phyloP scores from a whole-genome alignment of 2,329 filamentous ascomycete species.

The Talaromyces sp. region DNA sequence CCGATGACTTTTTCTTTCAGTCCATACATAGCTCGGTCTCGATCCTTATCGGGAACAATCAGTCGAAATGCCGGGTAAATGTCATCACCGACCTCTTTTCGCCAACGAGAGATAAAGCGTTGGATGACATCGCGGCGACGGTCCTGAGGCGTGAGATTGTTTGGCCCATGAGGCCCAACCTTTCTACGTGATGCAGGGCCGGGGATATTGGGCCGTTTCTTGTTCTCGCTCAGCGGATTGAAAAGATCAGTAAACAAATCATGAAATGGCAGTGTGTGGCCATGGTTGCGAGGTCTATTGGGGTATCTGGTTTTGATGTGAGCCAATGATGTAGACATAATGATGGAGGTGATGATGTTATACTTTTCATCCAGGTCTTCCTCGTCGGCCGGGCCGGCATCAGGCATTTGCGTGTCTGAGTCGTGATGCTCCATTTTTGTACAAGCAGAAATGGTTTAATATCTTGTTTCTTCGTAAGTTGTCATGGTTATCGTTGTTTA shows the following conservation, averaged over 20 bases:
- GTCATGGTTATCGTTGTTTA: not conserved
- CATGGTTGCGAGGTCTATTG: conserved; percentile 73
- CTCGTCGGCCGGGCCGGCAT: conserved; percentile 18
- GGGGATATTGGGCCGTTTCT: conserved; percentile 58
- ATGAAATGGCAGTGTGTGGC: conserved; percentile 74
- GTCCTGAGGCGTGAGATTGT: conserved; percentile 66
- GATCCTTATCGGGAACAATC: conserved; percentile 87
- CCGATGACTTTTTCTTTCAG: conserved; percentile 89
- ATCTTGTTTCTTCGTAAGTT: not conserved
- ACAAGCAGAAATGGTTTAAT: not conserved
- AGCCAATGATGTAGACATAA: not conserved
- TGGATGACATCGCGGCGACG: conserved; percentile 74
- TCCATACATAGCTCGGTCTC: conserved; percentile 86
- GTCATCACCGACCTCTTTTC: conserved; percentile 80
- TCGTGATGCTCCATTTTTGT: conserved; percentile 2
- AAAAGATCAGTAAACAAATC: conserved; percentile 73
- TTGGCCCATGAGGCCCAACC: conserved; percentile 51
- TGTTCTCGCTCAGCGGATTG: conserved; percentile 72
- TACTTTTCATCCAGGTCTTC: conserved; percentile 48
- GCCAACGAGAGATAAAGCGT: conserved; percentile 80
- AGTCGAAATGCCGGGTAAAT: conserved; percentile 89
- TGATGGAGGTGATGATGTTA: not conserved
- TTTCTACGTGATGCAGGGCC: conserved; percentile 44
- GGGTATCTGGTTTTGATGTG: conserved; percentile 56
- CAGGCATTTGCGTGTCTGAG: conserved; percentile 6